Conservation (phyloP, 768 basidiomycete genomes). For the Boletus eberwhitei region DNA sequence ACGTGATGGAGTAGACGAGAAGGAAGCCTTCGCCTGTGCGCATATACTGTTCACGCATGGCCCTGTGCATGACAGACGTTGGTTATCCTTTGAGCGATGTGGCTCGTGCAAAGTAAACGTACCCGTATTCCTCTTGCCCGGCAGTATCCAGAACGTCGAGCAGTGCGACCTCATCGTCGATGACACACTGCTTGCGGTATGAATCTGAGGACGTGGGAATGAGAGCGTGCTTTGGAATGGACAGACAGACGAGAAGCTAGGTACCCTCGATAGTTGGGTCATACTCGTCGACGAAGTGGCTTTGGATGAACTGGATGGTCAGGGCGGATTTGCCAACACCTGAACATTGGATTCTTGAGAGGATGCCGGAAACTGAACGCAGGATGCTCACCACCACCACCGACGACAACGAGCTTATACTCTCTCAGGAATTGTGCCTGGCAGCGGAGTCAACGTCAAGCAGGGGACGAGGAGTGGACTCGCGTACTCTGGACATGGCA, state of each 20-base stretch:
- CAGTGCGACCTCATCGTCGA: conserved; percentile 98
- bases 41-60: conserved; percentile 99
- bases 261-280: conserved; percentile 94
- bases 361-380: conserved; percentile 26
- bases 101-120: conserved; percentile 29
- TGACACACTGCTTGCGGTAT: conserved; percentile 94
- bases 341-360: conserved; percentile 6
- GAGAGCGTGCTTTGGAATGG: not conserved
- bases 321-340: conserved; percentile 79
- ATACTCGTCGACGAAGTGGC: conserved; percentile 88
- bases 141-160: conserved; percentile 97
- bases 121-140: conserved; percentile 98
- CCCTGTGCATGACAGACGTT: conserved; percentile 43
- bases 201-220: conserved; percentile 56
- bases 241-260: conserved; percentile 4
- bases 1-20: conserved; percentile 97
- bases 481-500: conserved; percentile 32
- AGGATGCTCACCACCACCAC: conserved; percentile 79
- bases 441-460: not conserved
- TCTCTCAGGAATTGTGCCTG: conserved; percentile 91
- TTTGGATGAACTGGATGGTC: conserved; percentile 98
- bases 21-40: conserved; percentile 97
- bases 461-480: not conserved
- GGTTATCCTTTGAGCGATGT: conserved; percentile 4
- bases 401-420: conserved; percentile 98